These are phyloP conservation scores for Coprinopsis strossmayeri DNA, from an alignment of 768 basidiomycete genomes.

Conservation along the genomic window DNA sequence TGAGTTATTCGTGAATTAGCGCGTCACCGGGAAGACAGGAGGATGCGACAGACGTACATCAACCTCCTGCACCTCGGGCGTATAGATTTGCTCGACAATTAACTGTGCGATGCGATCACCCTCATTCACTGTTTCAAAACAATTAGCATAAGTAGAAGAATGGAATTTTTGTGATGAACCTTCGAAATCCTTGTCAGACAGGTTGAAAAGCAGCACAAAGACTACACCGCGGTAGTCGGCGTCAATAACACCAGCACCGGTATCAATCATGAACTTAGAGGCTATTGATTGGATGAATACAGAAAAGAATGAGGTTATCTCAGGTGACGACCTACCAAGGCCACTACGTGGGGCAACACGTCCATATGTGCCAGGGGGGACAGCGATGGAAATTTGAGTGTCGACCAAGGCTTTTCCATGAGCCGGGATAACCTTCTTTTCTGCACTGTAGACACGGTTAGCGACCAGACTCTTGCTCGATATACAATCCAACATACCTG, in stretches of 20 bases:
- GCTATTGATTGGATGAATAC: slow-evolving; percentile 38
- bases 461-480: background rate
- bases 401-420: slow-evolving; percentile 88
- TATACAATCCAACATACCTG: slow-evolving; percentile 44
- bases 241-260: slow-evolving; percentile 95
- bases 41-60: slow-evolving; percentile 42
- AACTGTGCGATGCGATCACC: slow-evolving; percentile 97
- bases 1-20: slow-evolving; percentile 21
- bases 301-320: background rate
- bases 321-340: slow-evolving; percentile 74
- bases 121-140: slow-evolving; percentile 57
- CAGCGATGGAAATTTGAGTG: slow-evolving; percentile 89
- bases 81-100: slow-evolving; percentile 86
- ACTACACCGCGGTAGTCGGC: slow-evolving; percentile 93
- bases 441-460: slow-evolving; percentile 52
- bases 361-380: slow-evolving; percentile 91
- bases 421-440: slow-evolving; percentile 77
- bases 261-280: slow-evolving; percentile 96
- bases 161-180: slow-evolving; percentile 33
- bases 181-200: slow-evolving; percentile 83
- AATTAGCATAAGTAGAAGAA: background rate
- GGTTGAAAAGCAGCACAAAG: slow-evolving; percentile 90
- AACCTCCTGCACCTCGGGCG: slow-evolving; percentile 82
- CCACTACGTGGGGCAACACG: slow-evolving; percentile 95
- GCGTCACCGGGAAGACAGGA: background rate